Evolutionary conservation across 202 grass and related monocot genomes (phyloP).

Genomic region (Cymbopogon flexuosus): DNA sequence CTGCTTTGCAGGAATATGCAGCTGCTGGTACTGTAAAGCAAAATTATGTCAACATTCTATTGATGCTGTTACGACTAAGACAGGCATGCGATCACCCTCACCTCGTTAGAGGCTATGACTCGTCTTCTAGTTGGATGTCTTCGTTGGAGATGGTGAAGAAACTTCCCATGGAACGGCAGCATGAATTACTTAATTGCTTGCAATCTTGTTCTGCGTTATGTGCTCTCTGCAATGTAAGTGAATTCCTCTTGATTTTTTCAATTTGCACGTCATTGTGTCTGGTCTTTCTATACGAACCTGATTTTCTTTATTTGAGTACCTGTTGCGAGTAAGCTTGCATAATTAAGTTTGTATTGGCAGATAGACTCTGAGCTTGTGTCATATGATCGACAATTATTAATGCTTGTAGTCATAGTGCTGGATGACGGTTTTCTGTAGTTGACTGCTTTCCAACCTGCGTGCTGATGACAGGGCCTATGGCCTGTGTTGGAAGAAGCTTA

Average conservation of each 20-base stretch:
- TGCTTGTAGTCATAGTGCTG: background rate
- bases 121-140: slow-evolving; percentile 57
- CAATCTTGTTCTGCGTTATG: slow-evolving; percentile 82
- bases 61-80: slow-evolving; percentile 95
- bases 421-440: background rate
- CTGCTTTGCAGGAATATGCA: slow-evolving; percentile 74
- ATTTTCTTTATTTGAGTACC: slow-evolving; percentile 19
- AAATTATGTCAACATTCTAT: slow-evolving; percentile 96
- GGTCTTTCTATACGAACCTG: background rate
- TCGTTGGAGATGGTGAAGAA: slow-evolving; percentile 71
- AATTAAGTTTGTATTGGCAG: background rate
- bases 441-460: background rate
- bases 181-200: slow-evolving; percentile 69
- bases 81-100: slow-evolving; percentile 91
- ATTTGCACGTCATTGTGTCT: background rate
- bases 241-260: background rate
- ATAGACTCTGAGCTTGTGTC: background rate
- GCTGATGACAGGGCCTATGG: background rate
- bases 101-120: slow-evolving; percentile 75
- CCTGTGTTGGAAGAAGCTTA: background rate
- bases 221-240: slow-evolving; percentile 83
- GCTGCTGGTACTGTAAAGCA: slow-evolving; percentile 95
- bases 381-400: slow-evolving; percentile 2
- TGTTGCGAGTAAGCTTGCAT: background rate
- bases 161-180: slow-evolving; percentile 66